phyloP scores from a whole-genome alignment of 2,329 filamentous ascomycete genomes.

The Exserohilum turcica region DNA sequence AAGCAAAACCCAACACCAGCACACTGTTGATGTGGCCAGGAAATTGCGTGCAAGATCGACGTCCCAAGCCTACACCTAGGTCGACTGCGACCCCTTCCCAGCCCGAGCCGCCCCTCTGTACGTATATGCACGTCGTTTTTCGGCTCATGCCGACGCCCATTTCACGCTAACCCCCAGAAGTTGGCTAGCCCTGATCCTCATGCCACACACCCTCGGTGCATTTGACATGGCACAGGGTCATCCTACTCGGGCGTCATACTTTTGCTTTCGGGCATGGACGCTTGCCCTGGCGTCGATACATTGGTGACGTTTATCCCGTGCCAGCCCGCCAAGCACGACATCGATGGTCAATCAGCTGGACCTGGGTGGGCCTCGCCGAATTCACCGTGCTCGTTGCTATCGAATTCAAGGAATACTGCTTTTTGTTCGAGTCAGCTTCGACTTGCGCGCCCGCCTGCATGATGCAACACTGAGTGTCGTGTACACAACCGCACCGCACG shows the following conservation, averaged over 20 bases:
- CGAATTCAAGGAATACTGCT: slow-evolving; percentile 19
- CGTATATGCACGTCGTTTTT: neutral
- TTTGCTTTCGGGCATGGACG: slow-evolving; percentile 4
- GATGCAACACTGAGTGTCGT: slow-evolving; percentile 9
- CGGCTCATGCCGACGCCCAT: slow-evolving; percentile 9
- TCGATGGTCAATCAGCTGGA: slow-evolving; percentile 18
- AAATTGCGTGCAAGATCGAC: slow-evolving; percentile 6
- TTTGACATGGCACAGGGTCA: neutral
- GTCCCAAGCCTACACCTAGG: neutral
- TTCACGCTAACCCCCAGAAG: neutral
- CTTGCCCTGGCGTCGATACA: slow-evolving; percentile 22
- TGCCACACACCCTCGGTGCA: slow-evolving; percentile 9
- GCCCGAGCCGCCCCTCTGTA: neutral
- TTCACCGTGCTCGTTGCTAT: slow-evolving; percentile 26
- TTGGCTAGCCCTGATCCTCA: slow-evolving; percentile 9
- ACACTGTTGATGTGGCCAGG: slow-evolving; percentile 14
- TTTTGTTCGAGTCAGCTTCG: slow-evolving; percentile 11
- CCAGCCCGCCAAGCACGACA: slow-evolving; percentile 23
- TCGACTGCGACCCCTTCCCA: neutral
- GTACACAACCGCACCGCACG: slow-evolving; percentile 5
- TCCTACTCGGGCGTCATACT: slow-evolving; percentile 14
- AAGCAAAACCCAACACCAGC: slow-evolving; percentile 14
- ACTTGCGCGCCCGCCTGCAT: slow-evolving; percentile 12
- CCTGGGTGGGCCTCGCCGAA: slow-evolving; percentile 38
- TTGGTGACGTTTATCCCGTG: slow-evolving; percentile 28